phyloP scores from a whole-genome alignment of 2,329 filamentous ascomycete species.

The Stachybotrys echinatus region DNA sequence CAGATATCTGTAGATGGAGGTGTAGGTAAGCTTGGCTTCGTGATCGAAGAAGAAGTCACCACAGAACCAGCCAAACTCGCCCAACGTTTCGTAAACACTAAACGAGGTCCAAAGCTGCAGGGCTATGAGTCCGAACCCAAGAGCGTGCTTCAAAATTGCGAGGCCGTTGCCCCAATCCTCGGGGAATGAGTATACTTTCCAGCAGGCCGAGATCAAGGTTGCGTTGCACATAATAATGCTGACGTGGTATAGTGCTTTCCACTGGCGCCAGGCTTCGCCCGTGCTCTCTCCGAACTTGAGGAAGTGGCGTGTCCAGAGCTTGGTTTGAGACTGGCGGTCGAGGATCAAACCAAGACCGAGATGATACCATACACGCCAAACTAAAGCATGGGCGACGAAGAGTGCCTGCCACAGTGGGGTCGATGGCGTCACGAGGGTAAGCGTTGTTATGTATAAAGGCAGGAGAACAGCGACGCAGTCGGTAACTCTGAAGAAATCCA shows the following conservation, averaged over 20 bases:
- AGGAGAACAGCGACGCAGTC: slow-evolving; percentile 78
- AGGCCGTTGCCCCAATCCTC: slow-evolving; percentile 83
- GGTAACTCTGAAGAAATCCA: slow-evolving; percentile 83
- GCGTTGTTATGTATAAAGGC: slow-evolving; percentile 65
- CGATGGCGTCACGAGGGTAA: slow-evolving; percentile 72
- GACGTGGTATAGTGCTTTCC: slow-evolving; percentile 93
- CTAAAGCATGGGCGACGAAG: slow-evolving; percentile 74
- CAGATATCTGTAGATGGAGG: slow-evolving; percentile 94
- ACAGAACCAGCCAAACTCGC: slow-evolving; percentile 98
- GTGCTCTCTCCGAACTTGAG: slow-evolving; percentile 91
- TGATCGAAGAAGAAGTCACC: slow-evolving; percentile 98
- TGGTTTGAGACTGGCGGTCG: slow-evolving; percentile 78
- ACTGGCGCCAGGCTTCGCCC: slow-evolving; percentile 92
- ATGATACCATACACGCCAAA: slow-evolving; percentile 90
- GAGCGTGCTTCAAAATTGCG: slow-evolving; percentile 77
- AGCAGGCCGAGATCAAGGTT: slow-evolving; percentile 84
- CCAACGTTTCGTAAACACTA: slow-evolving; percentile 91
- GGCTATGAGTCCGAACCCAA: slow-evolving; percentile 74
- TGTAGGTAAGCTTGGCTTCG: slow-evolving; percentile 84
- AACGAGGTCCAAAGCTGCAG: slow-evolving; percentile 89
- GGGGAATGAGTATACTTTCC: slow-evolving; percentile 94
- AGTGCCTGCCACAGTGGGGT: slow-evolving; percentile 70
- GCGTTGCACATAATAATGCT: slow-evolving; percentile 87
- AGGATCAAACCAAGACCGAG: slow-evolving; percentile 82
- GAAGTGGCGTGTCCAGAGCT: slow-evolving; percentile 96